Evolutionary conservation across 2,329 filamentous ascomycete species (phyloP).

Genomic region (Cytospora chrysosperma): DNA sequence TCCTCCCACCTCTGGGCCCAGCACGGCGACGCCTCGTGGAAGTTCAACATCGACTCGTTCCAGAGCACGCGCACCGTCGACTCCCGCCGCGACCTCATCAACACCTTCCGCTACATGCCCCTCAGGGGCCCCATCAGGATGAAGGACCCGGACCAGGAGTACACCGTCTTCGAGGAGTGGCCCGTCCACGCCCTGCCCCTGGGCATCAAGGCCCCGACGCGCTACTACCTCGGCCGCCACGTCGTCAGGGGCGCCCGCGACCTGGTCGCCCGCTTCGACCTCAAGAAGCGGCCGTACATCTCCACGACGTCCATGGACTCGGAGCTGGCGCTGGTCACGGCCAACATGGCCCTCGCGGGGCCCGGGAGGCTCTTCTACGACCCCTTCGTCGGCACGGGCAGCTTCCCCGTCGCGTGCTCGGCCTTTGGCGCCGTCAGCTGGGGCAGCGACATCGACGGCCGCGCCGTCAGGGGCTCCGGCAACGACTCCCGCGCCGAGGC

Average conservation of each 20-base stretch:
- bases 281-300: conserved; percentile 93
- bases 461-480: conserved; percentile 70
- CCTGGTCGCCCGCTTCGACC: conserved; percentile 70
- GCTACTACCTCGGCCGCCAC: conserved; percentile 70
- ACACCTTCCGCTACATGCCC: conserved; percentile 74
- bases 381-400: conserved; percentile 92
- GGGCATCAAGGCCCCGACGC: conserved; percentile 53
- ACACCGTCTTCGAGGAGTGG: conserved; percentile 84
- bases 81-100: conserved; percentile 72
- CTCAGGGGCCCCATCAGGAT: conserved; percentile 79
- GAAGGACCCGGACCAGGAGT: conserved; percentile 69
- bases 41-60: conserved; percentile 81
- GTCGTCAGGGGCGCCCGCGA: conserved; percentile 67
- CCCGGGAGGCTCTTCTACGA: conserved; percentile 90
- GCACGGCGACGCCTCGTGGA: conserved; percentile 70
- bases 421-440: conserved; percentile 83
- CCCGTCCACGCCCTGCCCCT: conserved; percentile 51
- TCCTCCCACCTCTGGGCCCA: conserved; percentile 64
- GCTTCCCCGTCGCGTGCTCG: conserved; percentile 85
- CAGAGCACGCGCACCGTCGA: conserved; percentile 65
- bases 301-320: conserved; percentile 97
- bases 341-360: conserved; percentile 80
- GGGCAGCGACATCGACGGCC: conserved; percentile 91
- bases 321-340: conserved; percentile 85
- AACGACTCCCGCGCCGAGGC: conserved; percentile 49